These are phyloP conservation scores for Boletus coccyginus DNA, from an alignment of 768 basidiomycete species.

Conservation along the genomic window DNA sequence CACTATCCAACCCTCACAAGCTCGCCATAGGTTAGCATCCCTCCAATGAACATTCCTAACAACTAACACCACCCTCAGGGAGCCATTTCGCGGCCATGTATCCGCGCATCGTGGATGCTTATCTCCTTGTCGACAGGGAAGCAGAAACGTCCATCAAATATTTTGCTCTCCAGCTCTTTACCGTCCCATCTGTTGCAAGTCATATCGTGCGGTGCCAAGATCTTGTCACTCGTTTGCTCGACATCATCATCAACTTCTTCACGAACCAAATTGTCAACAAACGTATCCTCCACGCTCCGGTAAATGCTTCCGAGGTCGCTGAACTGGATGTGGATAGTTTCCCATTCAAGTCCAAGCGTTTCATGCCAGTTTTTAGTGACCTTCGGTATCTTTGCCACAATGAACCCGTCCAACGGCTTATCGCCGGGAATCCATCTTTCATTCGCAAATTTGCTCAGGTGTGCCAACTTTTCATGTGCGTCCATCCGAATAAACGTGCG, in stretches of 20 bases:
- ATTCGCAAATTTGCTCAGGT: conserved; percentile 72
- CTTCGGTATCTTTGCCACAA: conserved; percentile 84
- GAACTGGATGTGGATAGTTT: conserved; percentile 76
- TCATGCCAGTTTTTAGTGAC: conserved; percentile 93
- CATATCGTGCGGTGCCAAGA: conserved; percentile 74
- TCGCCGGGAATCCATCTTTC: conserved; percentile 65
- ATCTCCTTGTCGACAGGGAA: conserved; percentile 90
- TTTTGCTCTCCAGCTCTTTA: conserved; percentile 90
- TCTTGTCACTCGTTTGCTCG: conserved; percentile 72
- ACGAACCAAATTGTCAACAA: conserved; percentile 83
- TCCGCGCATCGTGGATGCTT: conserved; percentile 83
- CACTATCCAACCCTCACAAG: conserved; percentile 70
- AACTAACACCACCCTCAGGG: conserved; percentile 43
- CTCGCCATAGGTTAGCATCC: conserved; percentile 62
- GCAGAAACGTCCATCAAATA: conserved; percentile 95
- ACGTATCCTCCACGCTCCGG: conserved; percentile 46
- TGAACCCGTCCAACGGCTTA: conserved; percentile 72
- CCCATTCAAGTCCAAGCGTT: conserved; percentile 92
- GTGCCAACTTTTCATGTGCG: conserved; percentile 88
- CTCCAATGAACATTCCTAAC: background rate
- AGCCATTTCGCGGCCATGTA: conserved; percentile 85
- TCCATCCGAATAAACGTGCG: conserved; percentile 88
- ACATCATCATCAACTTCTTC: conserved; percentile 88
- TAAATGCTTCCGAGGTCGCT: conserved; percentile 19
- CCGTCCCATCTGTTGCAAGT: conserved; percentile 79